A percentile compares a stretch with the other conserved stretches of the same genome.
Evolutionary conservation across 768 basidiomycete genomes (phyloP).

Genomic region (Pleurotus djamor): DNA sequence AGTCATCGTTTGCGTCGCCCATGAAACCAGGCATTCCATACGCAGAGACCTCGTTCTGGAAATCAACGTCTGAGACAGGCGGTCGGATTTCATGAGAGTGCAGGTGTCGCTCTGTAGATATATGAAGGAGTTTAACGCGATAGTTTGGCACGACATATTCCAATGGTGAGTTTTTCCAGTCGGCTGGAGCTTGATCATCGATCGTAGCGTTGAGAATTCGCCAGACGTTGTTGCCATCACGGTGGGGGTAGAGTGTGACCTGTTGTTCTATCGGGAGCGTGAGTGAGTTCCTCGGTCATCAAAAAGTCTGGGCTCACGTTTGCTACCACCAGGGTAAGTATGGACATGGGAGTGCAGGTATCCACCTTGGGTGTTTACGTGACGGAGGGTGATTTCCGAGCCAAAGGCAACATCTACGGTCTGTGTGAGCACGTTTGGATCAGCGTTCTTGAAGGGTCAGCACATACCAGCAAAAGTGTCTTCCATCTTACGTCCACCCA

Average conservation of each 20-base stretch:
- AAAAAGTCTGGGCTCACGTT: constrained; percentile 50
- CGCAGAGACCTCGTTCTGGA: constrained; percentile 96
- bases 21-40: constrained; percentile 86
- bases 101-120: constrained; percentile 77
- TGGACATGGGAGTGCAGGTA: constrained; percentile 95
- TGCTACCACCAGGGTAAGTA: constrained; percentile 85
- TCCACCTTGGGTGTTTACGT: constrained; percentile 97
- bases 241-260: constrained; percentile 97
- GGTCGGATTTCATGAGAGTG: constrained; percentile 96
- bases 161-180: constrained; percentile 54
- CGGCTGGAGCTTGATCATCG: constrained; percentile 30
- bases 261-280: constrained; percentile 76
- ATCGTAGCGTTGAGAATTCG: constrained; percentile 74
- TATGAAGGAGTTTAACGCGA: constrained; percentile 81
- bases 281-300: not conserved
- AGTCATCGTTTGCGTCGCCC: constrained; percentile 94
- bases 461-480: constrained; percentile 86
- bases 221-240: constrained; percentile 97
- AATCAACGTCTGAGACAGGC: constrained; percentile 95
- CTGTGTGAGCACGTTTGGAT: not conserved
- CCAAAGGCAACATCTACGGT: constrained; percentile 78
- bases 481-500: constrained; percentile 85
- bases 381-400: constrained; percentile 80
- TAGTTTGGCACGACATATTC: constrained; percentile 61
- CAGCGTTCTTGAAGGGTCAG: not conserved